phyloP scores from a whole-genome alignment of 83 land plant species.

The Isoetes engelmannii region DNA sequence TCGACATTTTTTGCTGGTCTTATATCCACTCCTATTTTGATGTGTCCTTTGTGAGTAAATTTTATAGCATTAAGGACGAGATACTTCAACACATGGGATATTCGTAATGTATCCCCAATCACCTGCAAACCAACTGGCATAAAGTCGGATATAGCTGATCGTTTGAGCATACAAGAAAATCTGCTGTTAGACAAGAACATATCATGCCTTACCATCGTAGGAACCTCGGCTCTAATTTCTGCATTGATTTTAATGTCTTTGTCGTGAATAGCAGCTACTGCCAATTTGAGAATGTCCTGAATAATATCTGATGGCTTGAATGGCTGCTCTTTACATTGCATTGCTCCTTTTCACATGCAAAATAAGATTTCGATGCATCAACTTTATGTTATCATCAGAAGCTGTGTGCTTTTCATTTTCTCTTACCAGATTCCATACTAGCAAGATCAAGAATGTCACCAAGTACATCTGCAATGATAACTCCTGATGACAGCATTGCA shows the following conservation, averaged over 20 bases:
- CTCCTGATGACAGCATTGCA: slow-evolving; percentile 24
- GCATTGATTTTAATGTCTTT: slow-evolving; percentile 13
- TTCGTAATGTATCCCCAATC: slow-evolving; percentile 15
- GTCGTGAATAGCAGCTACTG: slow-evolving; percentile 26
- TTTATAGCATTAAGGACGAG: slow-evolving; percentile 28
- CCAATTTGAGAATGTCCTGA: slow-evolving; percentile 27
- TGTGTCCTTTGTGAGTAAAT: slow-evolving; percentile 21
- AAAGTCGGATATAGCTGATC: background rate
- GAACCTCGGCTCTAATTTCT: slow-evolving; percentile 11
- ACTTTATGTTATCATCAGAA: background rate
- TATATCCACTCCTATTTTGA: slow-evolving; percentile 12
- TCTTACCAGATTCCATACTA: slow-evolving; percentile 28
- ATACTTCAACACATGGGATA: slow-evolving; percentile 25
- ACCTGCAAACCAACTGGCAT: slow-evolving; percentile 15
- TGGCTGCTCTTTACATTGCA: slow-evolving; percentile 21
- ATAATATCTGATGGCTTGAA: slow-evolving; percentile 23
- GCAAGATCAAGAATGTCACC: slow-evolving; percentile 33
- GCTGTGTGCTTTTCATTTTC: background rate
- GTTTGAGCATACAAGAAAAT: background rate
- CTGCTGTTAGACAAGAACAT: background rate
- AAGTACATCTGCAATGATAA: slow-evolving; percentile 23
- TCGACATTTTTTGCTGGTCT: background rate
- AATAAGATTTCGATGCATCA: background rate
- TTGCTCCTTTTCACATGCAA: slow-evolving; percentile 15
- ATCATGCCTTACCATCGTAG: slow-evolving; percentile 14